Evolutionary conservation across 2,329 filamentous ascomycete genomes (phyloP).

Genomic region (Mycosphaerella sp.): DNA sequence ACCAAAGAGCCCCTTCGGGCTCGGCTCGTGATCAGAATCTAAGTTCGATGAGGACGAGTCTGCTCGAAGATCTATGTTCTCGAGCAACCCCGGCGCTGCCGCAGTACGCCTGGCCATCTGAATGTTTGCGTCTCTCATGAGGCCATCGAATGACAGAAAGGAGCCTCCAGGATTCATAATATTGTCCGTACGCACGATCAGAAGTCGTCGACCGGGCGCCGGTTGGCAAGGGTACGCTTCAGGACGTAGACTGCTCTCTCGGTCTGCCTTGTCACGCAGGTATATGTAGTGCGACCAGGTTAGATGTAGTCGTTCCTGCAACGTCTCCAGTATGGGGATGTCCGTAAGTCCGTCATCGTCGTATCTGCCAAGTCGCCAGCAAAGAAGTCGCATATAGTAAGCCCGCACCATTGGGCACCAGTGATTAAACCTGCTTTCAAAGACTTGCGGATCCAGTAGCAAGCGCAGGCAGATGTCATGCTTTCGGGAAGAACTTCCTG

Average conservation of each 20-base stretch:
- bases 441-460: constrained; percentile 66
- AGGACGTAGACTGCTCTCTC: constrained; percentile 51
- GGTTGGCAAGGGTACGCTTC: constrained; percentile 79
- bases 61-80: constrained; percentile 26
- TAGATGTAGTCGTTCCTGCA: constrained; percentile 62
- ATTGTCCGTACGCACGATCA: constrained; percentile 80
- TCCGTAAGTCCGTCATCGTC: constrained; percentile 51
- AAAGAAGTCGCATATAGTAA: constrained; percentile 85
- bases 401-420: constrained; percentile 95
- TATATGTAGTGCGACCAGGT: constrained; percentile 76
- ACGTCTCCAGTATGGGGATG: constrained; percentile 56
- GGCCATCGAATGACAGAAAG: constrained; percentile 60
- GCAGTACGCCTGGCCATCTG: constrained; percentile 33
- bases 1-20: constrained; percentile 30
- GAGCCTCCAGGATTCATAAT: constrained; percentile 48
- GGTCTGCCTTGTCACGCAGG: constrained; percentile 62
- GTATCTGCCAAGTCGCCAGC: constrained; percentile 80
- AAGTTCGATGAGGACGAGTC: constrained; percentile 26
- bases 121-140: constrained; percentile 39
- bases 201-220: constrained; percentile 74
- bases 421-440: constrained; percentile 79
- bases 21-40: constrained; percentile 26
- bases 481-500: constrained; percentile 61
- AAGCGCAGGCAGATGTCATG: constrained; percentile 65
- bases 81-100: constrained; percentile 24